A percentile compares a stretch with the other conserved stretches of the same genome.
phyloP scores from a whole-genome alignment of 768 basidiomycete genomes.

The Hemileccinum rubropunctum region DNA sequence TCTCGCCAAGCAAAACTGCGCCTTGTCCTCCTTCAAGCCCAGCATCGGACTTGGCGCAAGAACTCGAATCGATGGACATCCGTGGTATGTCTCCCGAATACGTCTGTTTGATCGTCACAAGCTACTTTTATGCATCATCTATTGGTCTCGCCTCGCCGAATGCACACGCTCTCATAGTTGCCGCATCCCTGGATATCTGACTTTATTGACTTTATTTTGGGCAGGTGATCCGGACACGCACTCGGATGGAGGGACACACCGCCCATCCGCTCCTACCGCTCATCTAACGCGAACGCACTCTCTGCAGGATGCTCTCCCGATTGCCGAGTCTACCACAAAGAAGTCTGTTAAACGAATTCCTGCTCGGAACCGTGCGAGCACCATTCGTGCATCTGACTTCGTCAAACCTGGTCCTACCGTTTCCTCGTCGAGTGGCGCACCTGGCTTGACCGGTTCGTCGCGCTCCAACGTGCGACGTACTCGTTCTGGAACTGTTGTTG shows the following conservation, averaged over 20 bases:
- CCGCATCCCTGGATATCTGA: neutral
- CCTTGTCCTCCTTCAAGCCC: slow-evolving; percentile 17
- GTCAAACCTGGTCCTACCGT: slow-evolving; percentile 12
- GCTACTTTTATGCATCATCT: neutral
- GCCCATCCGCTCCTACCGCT: neutral
- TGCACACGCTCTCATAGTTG: neutral
- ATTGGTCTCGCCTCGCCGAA: neutral
- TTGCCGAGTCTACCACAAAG: slow-evolving; percentile 8
- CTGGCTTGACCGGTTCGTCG: neutral
- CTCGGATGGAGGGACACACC: slow-evolving; percentile 9
- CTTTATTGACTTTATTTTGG: slow-evolving; percentile 3
- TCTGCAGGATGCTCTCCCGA: slow-evolving; percentile 13
- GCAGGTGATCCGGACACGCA: slow-evolving; percentile 13
- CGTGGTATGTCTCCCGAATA: slow-evolving; percentile 23
- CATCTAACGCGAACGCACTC: slow-evolving; percentile 20
- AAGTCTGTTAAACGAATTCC: slow-evolving; percentile 5
- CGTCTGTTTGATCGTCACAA: neutral
- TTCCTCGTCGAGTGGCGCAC: slow-evolving; percentile 2
- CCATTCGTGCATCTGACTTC: slow-evolving; percentile 50
- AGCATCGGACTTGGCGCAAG: slow-evolving; percentile 18
- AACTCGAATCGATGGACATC: slow-evolving; percentile 22
- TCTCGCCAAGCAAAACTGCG: neutral
- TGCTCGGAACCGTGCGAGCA: slow-evolving; percentile 45
- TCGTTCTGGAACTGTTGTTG: slow-evolving; percentile 49
- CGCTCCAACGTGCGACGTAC: slow-evolving; percentile 36